Conservation (phyloP, 257 asterid species). For the Ophiorrhiza pumila region DNA sequence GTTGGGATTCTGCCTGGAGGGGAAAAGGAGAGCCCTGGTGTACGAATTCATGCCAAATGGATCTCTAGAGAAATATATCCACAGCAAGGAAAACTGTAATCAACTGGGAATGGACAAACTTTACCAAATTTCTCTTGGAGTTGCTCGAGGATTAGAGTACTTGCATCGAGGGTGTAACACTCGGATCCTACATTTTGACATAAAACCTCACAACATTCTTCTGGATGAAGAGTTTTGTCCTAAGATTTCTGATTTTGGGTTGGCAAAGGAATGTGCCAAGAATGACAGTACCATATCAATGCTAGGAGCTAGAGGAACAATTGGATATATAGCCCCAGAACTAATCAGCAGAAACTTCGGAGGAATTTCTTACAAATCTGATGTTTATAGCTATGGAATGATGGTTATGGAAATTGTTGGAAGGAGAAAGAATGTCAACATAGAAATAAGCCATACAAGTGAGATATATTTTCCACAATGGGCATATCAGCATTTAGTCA, state of each 20-base stretch:
- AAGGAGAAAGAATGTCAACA: conserved; percentile 17
- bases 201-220: conserved; percentile 39
- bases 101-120: conserved; percentile 1
- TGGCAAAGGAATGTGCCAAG: conserved; percentile 16
- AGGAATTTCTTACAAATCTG: background rate
- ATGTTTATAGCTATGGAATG: conserved; percentile 30
- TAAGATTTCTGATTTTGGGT: conserved; percentile 27
- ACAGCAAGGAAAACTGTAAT: background rate
- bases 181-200: conserved; percentile 31
- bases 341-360: background rate
- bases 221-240: conserved; percentile 26
- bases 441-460: conserved; percentile 7
- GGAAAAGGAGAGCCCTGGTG: conserved; percentile 14
- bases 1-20: background rate
- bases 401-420: conserved; percentile 33
- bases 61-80: conserved; percentile 5
- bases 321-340: conserved; percentile 19
- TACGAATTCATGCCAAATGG: conserved; percentile 5
- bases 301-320: conserved; percentile 18
- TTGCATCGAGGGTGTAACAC: conserved; percentile 29
- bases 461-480: conserved; percentile 34
- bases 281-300: conserved; percentile 19
- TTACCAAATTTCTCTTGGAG: conserved; percentile 24
- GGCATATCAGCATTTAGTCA: conserved; percentile 24
- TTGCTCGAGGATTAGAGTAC: conserved; percentile 36